Conservation (phyloP, 2,329 filamentous ascomycete genomes). For the Mycogone perniciosa region DNA sequence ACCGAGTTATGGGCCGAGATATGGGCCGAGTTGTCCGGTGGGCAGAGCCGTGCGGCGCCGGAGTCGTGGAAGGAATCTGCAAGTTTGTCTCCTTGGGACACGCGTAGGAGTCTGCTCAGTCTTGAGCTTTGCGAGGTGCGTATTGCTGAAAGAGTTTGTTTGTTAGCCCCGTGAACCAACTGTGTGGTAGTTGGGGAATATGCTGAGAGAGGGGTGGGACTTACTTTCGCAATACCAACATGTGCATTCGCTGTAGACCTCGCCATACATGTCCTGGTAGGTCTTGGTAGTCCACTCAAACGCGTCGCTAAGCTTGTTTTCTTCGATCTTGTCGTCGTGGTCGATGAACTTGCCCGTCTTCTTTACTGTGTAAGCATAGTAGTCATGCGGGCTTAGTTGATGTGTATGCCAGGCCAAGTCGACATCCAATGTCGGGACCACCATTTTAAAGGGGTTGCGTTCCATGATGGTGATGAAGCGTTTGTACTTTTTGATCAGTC, state of each 20-base stretch:
- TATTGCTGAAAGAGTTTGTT: not conserved
- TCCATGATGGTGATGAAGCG: slow-evolving; percentile 59
- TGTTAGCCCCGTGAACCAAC: not conserved
- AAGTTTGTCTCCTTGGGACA: slow-evolving; percentile 25
- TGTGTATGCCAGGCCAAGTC: slow-evolving; percentile 79
- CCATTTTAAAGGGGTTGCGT: slow-evolving; percentile 38
- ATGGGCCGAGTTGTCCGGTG: slow-evolving; percentile 56
- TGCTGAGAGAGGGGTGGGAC: slow-evolving; percentile 36
- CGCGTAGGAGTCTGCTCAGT: slow-evolving; percentile 20
- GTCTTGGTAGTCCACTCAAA: slow-evolving; percentile 68
- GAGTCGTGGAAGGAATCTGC: slow-evolving; percentile 37
- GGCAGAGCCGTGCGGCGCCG: slow-evolving; percentile 42
- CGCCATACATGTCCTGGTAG: slow-evolving; percentile 60
- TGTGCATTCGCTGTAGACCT: slow-evolving; percentile 69
- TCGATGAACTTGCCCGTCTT: slow-evolving; percentile 57
- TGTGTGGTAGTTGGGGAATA: slow-evolving; percentile 17
- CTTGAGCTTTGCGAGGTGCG: slow-evolving; percentile 6
- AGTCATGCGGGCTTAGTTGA: slow-evolving; percentile 59
- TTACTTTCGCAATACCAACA: slow-evolving; percentile 76
- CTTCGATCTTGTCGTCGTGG: slow-evolving; percentile 79
- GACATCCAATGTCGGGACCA: slow-evolving; percentile 67
- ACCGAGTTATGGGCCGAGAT: slow-evolving; percentile 70
- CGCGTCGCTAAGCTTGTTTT: slow-evolving; percentile 52
- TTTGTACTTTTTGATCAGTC: slow-evolving; percentile 58
- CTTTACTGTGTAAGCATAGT: slow-evolving; percentile 51